A percentile compares a stretch with the other conserved stretches of the same genome.
These are phyloP conservation scores for Diplodia scrobiculata DNA, from an alignment of 2,329 filamentous ascomycete genomes.

Conservation along the genomic window DNA sequence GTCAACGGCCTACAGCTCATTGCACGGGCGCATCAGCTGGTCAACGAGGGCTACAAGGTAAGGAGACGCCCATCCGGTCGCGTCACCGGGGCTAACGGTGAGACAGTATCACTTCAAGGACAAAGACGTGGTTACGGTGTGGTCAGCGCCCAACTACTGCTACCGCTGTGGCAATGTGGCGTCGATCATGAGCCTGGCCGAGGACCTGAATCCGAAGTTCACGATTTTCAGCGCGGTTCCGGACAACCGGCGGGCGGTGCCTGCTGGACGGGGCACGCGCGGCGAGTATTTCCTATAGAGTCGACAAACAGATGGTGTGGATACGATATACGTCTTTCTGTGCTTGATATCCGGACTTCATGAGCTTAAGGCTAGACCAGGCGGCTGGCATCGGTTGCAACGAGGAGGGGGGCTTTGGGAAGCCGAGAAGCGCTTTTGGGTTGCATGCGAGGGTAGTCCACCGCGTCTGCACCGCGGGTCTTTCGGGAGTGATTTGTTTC, in stretches of 20 bases:
- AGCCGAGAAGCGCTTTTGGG: slow-evolving; percentile 14
- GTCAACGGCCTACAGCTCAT: slow-evolving; percentile 73
- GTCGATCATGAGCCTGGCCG: slow-evolving; percentile 84
- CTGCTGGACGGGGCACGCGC: slow-evolving; percentile 59
- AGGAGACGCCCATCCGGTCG: slow-evolving; percentile 20
- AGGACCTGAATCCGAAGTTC: slow-evolving; percentile 85
- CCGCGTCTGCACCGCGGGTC: slow-evolving; percentile 15
- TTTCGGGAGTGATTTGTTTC: slow-evolving; percentile 17
- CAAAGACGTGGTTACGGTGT: slow-evolving; percentile 85
- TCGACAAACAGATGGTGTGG: slow-evolving; percentile 26
- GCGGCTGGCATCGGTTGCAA: slow-evolving; percentile 18
- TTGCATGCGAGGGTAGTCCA: slow-evolving; percentile 22
- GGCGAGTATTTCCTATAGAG: slow-evolving; percentile 56
- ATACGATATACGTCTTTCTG: slow-evolving; percentile 30
- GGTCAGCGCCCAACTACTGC: slow-evolving; percentile 95
- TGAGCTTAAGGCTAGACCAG: slow-evolving; percentile 28
- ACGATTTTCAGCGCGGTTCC: slow-evolving; percentile 90
- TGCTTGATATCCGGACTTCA: slow-evolving; percentile 30
- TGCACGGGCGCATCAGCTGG: slow-evolving; percentile 72
- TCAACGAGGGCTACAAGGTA: slow-evolving; percentile 75
- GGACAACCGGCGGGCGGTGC: slow-evolving; percentile 78
- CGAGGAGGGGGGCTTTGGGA: slow-evolving; percentile 17
- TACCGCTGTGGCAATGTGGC: slow-evolving; percentile 91
- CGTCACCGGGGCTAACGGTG: slow-evolving; percentile 4
- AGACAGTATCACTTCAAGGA: slow-evolving; percentile 84